Evolutionary conservation across 352 stramenopile species (phyloP), one percentile per base, ranked within the genome.

Genomic region (Albugo candida): DNA sequence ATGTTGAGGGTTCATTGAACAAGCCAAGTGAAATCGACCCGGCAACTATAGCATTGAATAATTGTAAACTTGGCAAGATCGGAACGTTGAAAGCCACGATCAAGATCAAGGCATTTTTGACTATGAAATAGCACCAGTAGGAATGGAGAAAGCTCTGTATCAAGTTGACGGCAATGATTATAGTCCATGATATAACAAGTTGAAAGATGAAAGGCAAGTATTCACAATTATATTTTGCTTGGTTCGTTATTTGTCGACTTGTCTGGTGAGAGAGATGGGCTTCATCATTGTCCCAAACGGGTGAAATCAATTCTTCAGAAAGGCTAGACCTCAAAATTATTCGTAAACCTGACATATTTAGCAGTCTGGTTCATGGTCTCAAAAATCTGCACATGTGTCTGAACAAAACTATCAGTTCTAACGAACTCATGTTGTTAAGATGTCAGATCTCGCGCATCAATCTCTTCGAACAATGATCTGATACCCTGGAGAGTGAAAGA

Each of bases 261-360:
- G n/a, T n/a, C n/a, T n/a, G n/a, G n/a, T n/a, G n/a, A n/a, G n/a
- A n/a, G n/a, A n/a, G n/a, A 13, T 91, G 78, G 78, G 74, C 53
- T 52, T 0, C 54, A 58, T 11, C 68, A 58, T 19, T 92, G 75
- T 35, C 70, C 78, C 4, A 75, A 92, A 50, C 65, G 87, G 8
- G 78, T 92, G 36, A 84, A 64, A 40, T 71, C 82, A 11, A 91
- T 17, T 91, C 87, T 40, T 52, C 87, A 2, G 78, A 91, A 59
- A 74, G 78, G 3, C 59, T 91, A 24, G 60, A 62, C 52, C 60
- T 85, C 6, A 61, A 63, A 5, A 48, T n/a, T n/a, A n/a, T 91
- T 31, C 59, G 58, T 1, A 52, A 64, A 3, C 52, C 64, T 19
- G 65, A 88, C 20, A 55, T 92, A 38, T 45, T 92, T 17, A 49